Percentiles rank a stretch among this genome's conserved stretches.
Evolutionary conservation across 192 early-diverging fungal species (phyloP).

Genomic region (Coemansia pectinata): DNA sequence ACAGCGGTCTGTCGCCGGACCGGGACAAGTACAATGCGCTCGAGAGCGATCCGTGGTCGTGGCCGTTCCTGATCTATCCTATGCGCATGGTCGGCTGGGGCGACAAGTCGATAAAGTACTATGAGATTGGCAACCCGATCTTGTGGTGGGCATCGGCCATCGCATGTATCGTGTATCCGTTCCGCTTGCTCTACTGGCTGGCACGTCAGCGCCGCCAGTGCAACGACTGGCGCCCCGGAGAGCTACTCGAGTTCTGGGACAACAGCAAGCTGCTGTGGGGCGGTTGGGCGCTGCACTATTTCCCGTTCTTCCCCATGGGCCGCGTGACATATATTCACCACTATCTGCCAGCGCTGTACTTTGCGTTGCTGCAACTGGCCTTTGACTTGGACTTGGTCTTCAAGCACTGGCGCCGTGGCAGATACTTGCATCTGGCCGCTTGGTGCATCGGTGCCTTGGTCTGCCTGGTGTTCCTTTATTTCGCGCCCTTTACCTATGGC

Average conservation of each 20-base stretch:
- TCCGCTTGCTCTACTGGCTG: conserved; percentile 26
- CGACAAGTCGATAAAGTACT: conserved; percentile 75
- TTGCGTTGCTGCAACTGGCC: conserved; percentile 74
- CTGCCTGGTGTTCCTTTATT: conserved; percentile 58
- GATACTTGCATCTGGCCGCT: conserved; percentile 59
- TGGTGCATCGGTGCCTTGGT: conserved; percentile 18
- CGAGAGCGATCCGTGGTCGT: conserved; percentile 69
- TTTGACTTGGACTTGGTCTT: conserved; percentile 73
- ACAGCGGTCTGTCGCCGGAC: conserved; percentile 51
- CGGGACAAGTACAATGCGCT: conserved; percentile 58
- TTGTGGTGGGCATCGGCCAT: conserved; percentile 78
- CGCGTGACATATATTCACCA: conserved; percentile 94
- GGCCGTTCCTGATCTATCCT: conserved; percentile 85
- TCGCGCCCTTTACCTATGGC: conserved; percentile 81
- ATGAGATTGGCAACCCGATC: conserved; percentile 88
- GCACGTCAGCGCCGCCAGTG: conserved; percentile 26
- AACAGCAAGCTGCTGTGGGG: conserved; percentile 80
- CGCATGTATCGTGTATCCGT: conserved; percentile 36
- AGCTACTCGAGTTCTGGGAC: conserved; percentile 60
- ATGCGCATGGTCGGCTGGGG: conserved; percentile 88
- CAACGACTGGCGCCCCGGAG: conserved; percentile 27
- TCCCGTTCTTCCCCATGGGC: conserved; percentile 93
- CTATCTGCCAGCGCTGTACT: conserved; percentile 87
- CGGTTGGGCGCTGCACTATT: conserved; percentile 83
- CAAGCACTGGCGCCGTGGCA: conserved; percentile 60